Base-by-base conservation (phyloP, 2,329 filamentous ascomycete species). In the Cladophialophora bantiana region DNA sequence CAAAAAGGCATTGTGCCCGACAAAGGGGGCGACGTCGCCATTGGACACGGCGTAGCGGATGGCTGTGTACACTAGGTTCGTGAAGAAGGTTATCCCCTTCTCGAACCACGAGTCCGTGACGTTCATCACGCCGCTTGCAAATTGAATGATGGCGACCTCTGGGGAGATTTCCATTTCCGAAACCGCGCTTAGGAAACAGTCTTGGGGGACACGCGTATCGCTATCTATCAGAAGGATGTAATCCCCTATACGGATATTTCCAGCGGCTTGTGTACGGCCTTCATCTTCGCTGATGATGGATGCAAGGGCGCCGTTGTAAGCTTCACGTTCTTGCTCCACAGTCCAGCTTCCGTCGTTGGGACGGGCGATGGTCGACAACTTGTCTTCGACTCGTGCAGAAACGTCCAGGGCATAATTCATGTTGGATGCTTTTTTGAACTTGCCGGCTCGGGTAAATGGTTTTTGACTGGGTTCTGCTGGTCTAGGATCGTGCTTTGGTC, bases 181-280 rank as follows among this genome's bases (percentile, higher is more conserved):
- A 18, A 87, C 89, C n/a, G 86, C 88, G 69, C 90, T 88, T 7
- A 92, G 80, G 12, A 92, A 81, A 69, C 88, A 91, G 72, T 92
- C 89, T 0, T 81, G 77, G 0, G 90, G 89, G 2, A 91, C 87
- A 74, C 89, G 84, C 4, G 89, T 91, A 72, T 91, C 89, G 1
- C 86, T 90, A 75, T 91, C 89, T 65, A 91, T 85, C 59, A 91
- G 82, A 15, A 91, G 79, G 63, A 91, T 89, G 72, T 88, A 94
- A 78, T 96, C 92, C 64, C 93, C 93, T 26, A 96, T 83, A 59
- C 92, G 91, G 72, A 96, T 90, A 77, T 95, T 93, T 68, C 92
- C 93, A 75, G 93, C 91, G 18, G 92, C 92, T 85, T 85, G 86
- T 0, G 87, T 84, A 36, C 82, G 80, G 12, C 80, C 83, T 60